Percentiles rank a stretch among this genome's conserved stretches.
phyloP scores from a whole-genome alignment of 176 grass and related monocot species.

The Calamus simplicifolius region DNA sequence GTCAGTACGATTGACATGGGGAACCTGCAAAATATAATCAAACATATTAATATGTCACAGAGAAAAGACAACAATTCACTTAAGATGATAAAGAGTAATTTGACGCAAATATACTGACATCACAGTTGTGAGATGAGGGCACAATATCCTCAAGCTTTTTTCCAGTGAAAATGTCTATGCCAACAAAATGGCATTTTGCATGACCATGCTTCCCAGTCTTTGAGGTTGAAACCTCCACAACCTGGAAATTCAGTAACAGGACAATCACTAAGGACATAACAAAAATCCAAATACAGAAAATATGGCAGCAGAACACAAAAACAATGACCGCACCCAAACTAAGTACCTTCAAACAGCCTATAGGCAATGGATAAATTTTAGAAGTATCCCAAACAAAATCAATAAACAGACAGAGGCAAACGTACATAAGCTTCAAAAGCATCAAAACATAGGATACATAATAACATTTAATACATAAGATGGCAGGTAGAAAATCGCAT shows the following conservation, averaged over 20 bases:
- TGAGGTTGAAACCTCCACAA: constrained; percentile 71
- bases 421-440: too few species aligned
- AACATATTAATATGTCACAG: not conserved
- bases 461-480: too few species aligned
- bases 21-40: constrained; percentile 28
- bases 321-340: too few species aligned
- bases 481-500: too few species aligned
- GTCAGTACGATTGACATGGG: constrained; percentile 56
- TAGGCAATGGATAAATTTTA: too few species aligned
- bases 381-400: too few species aligned
- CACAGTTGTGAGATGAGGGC: constrained; percentile 63
- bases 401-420: too few species aligned
- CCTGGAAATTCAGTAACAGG: constrained; percentile 14
- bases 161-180: constrained; percentile 60
- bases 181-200: constrained; percentile 71
- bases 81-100: too few species aligned
- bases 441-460: too few species aligned
- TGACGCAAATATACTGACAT: constrained; percentile 21
- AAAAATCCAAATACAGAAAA: constrained; percentile 1
- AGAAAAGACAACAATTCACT: too few species aligned
- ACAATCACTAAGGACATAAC: not conserved
- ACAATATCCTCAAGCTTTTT: constrained; percentile 78
- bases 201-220: constrained; percentile 71
- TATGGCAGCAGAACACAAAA: not conserved
- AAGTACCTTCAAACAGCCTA: too few species aligned